These are phyloP conservation scores for Naganishia sp. DNA, from an alignment of 1,284 basidiomycete species.

Conservation along the genomic window DNA sequence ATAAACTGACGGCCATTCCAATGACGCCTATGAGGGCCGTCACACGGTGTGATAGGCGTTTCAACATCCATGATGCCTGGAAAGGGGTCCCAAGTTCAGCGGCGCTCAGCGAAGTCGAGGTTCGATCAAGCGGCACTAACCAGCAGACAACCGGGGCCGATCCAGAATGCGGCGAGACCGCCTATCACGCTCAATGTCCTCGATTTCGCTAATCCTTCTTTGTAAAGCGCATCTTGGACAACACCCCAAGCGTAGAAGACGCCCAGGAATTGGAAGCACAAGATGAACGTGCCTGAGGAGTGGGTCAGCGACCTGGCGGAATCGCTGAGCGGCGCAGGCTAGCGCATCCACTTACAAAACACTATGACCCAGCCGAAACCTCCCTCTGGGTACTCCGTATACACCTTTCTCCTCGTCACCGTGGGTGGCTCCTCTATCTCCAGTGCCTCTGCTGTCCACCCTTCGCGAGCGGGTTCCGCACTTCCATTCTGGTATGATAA, in stretches of 20 bases:
- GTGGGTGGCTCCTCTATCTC: constrained; percentile 11
- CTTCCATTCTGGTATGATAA: constrained; percentile 8
- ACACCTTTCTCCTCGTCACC: not conserved
- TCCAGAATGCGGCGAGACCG: constrained; percentile 39
- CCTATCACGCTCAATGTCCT: constrained; percentile 48
- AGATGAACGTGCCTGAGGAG: constrained; percentile 30
- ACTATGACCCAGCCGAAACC: constrained; percentile 37
- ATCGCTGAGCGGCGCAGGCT: not conserved
- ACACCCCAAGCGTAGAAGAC: constrained; percentile 48
- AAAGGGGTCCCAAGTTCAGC: not conserved
- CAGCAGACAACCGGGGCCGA: constrained; percentile 37
- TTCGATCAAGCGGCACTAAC: constrained; percentile 8
- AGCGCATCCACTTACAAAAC: constrained; percentile 13
- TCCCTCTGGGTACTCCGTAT: constrained; percentile 32
- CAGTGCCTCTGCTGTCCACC: constrained; percentile 8
- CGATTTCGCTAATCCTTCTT: constrained; percentile 41
- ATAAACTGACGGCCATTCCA: constrained; percentile 23
- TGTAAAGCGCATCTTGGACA: constrained; percentile 44
- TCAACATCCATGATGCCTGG: constrained; percentile 32
- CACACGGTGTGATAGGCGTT: constrained; percentile 16
- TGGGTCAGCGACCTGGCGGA: not conserved
- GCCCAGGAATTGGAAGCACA: constrained; percentile 41
- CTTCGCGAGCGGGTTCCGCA: not conserved
- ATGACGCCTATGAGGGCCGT: constrained; percentile 28
- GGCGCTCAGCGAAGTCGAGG: no score